Evolutionary conservation across 2,329 filamentous ascomycete genomes (phyloP), one percentile per base, ranked within the genome.

Genomic region (Tolypocladium cylindrosporum): DNA sequence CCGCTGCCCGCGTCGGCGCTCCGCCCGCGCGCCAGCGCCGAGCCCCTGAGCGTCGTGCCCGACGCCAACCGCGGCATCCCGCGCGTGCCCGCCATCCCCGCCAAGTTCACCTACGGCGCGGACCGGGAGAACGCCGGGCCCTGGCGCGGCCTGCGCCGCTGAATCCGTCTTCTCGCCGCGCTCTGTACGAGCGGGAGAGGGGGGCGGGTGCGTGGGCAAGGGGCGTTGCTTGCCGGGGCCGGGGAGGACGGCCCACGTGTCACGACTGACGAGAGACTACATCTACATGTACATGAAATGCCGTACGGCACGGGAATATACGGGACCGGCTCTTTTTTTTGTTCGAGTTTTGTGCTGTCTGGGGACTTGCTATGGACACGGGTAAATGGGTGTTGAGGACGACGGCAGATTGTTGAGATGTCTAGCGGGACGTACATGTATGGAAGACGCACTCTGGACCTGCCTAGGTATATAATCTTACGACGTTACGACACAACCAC

Each of bases 51-150:
- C 34, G 71, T 78, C 39, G 69, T 77, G 39, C 74, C 78, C 7
- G 75, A 79, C 62, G 71, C 67, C 53, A 79, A 80, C 61, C 71
- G 74, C 41, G 78, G 77, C 19, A 76, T 79, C 52, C 77, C 77
- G 3, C 69, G 65, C 36, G 73, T 79, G 51, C 75, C 78, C 31
- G 67, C 68, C 40, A 76, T 79, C 37, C 75, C 79, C 14, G 68
- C 71, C 57, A 74, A 76, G 61, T 80, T 75, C 56, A 66, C 66
- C 11, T 67, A 68, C 58, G 66, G 68, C 27, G 64, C 71, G 61
- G 70, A 74, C 56, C 58, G 66, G 36, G 71, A 74, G 65, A 72
- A 72, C 55, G 60, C 61, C 16, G 64, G 61, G 45, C 69, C 70
- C 8, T 68, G 70, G 67, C 58, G 69, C 54, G 67, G 66, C 24